Evolutionary conservation across 306 rosid genomes (phyloP).

Genomic region (Quillaja saponaria): DNA sequence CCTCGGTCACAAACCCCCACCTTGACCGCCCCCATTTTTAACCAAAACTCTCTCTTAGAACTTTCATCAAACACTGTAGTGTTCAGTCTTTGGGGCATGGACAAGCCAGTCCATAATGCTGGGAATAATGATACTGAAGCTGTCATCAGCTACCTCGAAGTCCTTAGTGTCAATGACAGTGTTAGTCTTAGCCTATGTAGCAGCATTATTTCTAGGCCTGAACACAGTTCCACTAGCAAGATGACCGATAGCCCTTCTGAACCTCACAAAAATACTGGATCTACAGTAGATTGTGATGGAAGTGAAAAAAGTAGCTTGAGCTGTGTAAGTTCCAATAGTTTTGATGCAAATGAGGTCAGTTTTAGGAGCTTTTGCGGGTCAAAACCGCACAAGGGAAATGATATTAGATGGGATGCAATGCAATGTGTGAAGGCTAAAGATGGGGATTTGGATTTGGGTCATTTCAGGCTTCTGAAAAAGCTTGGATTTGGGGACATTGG

Average conservation of each 20-base stretch:
- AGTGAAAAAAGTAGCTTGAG: slow-evolving; percentile 33
- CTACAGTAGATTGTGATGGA: slow-evolving; percentile 24
- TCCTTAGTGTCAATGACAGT: slow-evolving; percentile 27
- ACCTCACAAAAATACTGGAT: slow-evolving; percentile 23
- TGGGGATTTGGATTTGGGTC: slow-evolving; percentile 47
- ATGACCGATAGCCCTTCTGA: slow-evolving; percentile 32
- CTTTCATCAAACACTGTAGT: slow-evolving; percentile 27
- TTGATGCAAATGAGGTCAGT: slow-evolving; percentile 30
- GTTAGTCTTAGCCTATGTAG: slow-evolving; percentile 40
- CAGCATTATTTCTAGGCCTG: slow-evolving; percentile 38
- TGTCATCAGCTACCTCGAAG: slow-evolving; percentile 17
- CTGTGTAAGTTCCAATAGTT: slow-evolving; percentile 20
- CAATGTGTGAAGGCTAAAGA: slow-evolving; percentile 40
- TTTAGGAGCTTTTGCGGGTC: slow-evolving; percentile 40
- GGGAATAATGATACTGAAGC: slow-evolving; percentile 28
- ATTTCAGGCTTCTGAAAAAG: slow-evolving; percentile 64
- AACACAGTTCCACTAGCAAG: slow-evolving; percentile 37
- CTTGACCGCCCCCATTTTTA: slow-evolving; percentile 36
- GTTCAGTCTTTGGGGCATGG: slow-evolving; percentile 32
- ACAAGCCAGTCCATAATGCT: slow-evolving; percentile 15
- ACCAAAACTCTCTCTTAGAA: slow-evolving; percentile 1
- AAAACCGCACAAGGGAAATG: slow-evolving; percentile 64
- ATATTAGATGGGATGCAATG: slow-evolving; percentile 53
- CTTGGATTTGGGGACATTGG: slow-evolving; percentile 66
- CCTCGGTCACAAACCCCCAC: slow-evolving; percentile 53